Base-by-base conservation (phyloP, 495 filamentous ascomycete species). In the Aspergillus diversus region DNA sequence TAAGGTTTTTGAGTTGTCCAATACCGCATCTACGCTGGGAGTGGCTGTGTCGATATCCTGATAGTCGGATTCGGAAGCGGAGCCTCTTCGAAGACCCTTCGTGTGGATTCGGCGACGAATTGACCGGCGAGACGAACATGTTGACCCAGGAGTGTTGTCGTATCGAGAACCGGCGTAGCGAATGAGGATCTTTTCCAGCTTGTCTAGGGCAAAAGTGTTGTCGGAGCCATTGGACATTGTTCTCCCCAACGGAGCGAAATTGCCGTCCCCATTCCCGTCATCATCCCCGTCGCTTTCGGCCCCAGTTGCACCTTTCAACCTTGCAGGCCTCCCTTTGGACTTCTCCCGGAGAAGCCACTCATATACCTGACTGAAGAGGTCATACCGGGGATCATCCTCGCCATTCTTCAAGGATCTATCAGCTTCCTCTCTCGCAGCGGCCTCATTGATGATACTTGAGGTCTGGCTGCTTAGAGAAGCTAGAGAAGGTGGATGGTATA, bases 1-100 rank as follows among this genome's bases (percentile, higher is more conserved):
- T 60, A 96, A 72, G 0, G 92, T 94, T 73, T 92, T 94, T 7
- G 92, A 90, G 69, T 97, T 97, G 71, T 97, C 92, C 34, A 97
- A 83, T 5, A 86, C 71, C 13, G 83, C 90, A 68, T 97, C 92
- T 61, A 92, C 93, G 63, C 80, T 83, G 6, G 92, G 92, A 3
- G 94, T 89, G 33, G 87, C 65, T 27, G 86, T 79, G 50, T 95
- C 91, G 13, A 82, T 80, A 57, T 94, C 91, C 13, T 84, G 80
- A 65, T 85, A 88, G 55, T 97, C 93, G 3, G 91, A 95, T 66
- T 96, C 93, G 0, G 92, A 96, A 21, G 90, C 73, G 33, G 75
- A 82, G 34, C 70, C 77, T 57, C 73, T 74, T 54, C 76, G 73
- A 33, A 77, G 71, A 50, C 73, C 76, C 57, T 75, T 81, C 33